phyloP scores from a whole-genome alignment of 768 basidiomycete genomes.

The Pisolithus orientalis region DNA sequence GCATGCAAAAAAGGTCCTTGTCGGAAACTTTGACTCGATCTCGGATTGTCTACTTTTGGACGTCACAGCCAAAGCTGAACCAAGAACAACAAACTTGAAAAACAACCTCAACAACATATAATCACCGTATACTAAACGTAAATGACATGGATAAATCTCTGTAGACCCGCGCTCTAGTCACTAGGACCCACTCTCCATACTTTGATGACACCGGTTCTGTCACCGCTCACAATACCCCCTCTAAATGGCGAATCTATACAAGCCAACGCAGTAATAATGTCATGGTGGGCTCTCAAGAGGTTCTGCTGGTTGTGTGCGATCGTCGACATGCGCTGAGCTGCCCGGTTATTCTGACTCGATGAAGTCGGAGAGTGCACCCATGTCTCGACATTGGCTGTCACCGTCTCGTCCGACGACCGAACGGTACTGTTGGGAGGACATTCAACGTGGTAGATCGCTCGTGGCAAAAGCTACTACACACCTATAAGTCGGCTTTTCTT shows the following conservation, averaged over 20 bases:
- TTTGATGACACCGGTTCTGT: slow-evolving; percentile 84
- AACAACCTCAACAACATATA: too few relatives aligned
- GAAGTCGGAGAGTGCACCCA: slow-evolving; percentile 43
- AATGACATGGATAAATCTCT: slow-evolving; percentile 3
- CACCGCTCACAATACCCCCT: slow-evolving; percentile 88
- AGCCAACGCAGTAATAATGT: slow-evolving; percentile 78
- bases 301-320: slow-evolving; percentile 82
- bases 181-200: slow-evolving; percentile 73
- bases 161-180: slow-evolving; percentile 23
- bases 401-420: slow-evolving; percentile 33
- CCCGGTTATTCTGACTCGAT: slow-evolving; percentile 52
- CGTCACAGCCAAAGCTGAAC: too few relatives aligned
- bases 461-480: slow-evolving; percentile 20
- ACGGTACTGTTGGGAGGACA: slow-evolving; percentile 19
- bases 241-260: slow-evolving; percentile 91
- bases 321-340: slow-evolving; percentile 69
- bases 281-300: slow-evolving; percentile 82
- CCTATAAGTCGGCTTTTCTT: slow-evolving; percentile 76
- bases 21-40: too few relatives aligned
- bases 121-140: too few relatives aligned
- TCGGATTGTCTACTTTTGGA: too few relatives aligned
- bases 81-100: too few relatives aligned
- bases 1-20: slow-evolving; percentile 19
- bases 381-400: slow-evolving; percentile 56
- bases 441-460: too few relatives aligned